Evolutionary conservation across 2,329 filamentous ascomycete genomes (phyloP), one percentile per base, ranked within the genome.

Genomic region (Pezicula neosporulosa): DNA sequence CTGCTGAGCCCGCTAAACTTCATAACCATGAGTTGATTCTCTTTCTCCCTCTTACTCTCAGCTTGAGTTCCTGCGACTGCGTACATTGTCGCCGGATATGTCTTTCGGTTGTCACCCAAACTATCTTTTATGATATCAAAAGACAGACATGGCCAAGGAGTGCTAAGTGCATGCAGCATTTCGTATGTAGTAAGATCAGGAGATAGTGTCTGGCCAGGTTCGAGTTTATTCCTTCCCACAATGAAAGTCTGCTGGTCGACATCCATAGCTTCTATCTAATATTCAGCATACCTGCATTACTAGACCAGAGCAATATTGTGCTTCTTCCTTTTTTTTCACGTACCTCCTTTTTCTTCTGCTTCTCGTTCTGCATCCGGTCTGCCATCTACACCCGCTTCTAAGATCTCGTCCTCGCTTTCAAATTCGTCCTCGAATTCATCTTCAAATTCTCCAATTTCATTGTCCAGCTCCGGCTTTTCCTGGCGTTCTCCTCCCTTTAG

Each of bases 31-130:
- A 99, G 76, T 71, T 95, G 85, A 70, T 99, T 99, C 66, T 99
- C 94, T 68, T 85, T 87, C 46, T 87, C 79, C 60, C 85, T 81
- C 45, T 77, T 76, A 52, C 73, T 77, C 62, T 93, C 92, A 37
- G 94, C 94, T 75, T 99, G 94, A 12, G 94, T 99, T 54, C 94
- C 94, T 16, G 91, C 86, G 30, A 97, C 92, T 10, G 92, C 87
- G 73, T 97, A 99, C 73, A 97, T 87, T 53, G 93, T 97, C 47
- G 91, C 90, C 24, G 94, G 94, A 71, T 95, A 99, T n/a, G 87
- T 85, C 70, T 87, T 95, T 66, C 94, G 87, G 70, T 90, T 85
- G 67, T 96, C 87, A 60, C 94, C 94, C 16, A 99, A 81, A 48
- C 79, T 78, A 72, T 99, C 94, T 62, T 81, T 86, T 56, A 99